A percentile compares a stretch with the other conserved stretches of the same genome.
Evolutionary conservation across 345 rosid species (phyloP).

Genomic region (Punica granatum): DNA sequence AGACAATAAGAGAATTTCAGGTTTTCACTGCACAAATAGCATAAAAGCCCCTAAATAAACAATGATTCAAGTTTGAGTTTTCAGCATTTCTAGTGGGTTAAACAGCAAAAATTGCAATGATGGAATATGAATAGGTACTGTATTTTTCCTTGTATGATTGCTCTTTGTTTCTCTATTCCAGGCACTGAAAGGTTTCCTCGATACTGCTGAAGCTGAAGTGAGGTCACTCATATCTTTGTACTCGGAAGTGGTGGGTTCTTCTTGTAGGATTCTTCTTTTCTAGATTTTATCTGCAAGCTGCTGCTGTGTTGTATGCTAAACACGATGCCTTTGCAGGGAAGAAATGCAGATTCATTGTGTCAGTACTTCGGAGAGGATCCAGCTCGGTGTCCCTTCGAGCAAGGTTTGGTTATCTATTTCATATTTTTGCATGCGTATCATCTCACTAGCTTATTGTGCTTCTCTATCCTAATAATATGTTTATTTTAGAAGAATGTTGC

Average conservation of each 20-base stretch:
- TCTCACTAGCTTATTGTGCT: not conserved
- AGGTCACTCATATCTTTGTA: slow-evolving; percentile 67
- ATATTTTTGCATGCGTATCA: not conserved
- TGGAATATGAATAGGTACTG: not conserved
- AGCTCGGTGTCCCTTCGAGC: slow-evolving; percentile 93
- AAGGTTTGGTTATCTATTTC: slow-evolving; percentile 41
- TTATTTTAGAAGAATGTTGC: not conserved
- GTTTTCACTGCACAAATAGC: not conserved
- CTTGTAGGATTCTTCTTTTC: not conserved
- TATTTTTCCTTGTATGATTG: not conserved
- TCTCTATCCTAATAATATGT: not conserved
- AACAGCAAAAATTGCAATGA: too few relatives aligned
- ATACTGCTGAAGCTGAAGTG: slow-evolving; percentile 88
- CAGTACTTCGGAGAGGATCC: slow-evolving; percentile 99
- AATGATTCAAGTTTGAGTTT: not conserved
- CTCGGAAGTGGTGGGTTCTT: slow-evolving; percentile 71
- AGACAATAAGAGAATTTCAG: not conserved
- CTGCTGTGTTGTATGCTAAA: not conserved
- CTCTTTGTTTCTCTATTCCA: slow-evolving; percentile 17
- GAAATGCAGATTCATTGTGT: slow-evolving; percentile 89
- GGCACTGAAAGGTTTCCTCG: slow-evolving; percentile 77
- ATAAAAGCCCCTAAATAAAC: not conserved
- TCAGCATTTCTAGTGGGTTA: too few relatives aligned
- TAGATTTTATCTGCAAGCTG: not conserved
- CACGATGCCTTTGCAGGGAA: slow-evolving; percentile 53